These are phyloP conservation scores for Trichoderma hamatum DNA, from an alignment of 2,329 filamentous ascomycete species.

Conservation along the genomic window DNA sequence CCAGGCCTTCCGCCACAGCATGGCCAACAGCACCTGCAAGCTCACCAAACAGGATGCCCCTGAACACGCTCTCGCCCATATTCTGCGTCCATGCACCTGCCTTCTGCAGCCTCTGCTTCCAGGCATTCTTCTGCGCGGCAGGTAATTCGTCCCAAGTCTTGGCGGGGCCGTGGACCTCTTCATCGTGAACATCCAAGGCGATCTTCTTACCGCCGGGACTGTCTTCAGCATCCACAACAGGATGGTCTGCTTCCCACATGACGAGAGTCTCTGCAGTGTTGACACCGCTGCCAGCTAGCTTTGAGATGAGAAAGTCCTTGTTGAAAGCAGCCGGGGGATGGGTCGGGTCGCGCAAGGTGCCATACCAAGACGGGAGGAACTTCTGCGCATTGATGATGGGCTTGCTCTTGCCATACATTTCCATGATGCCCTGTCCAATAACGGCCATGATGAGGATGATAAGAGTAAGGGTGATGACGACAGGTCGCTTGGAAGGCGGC, in stretches of 20 bases:
- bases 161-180: slow-evolving; percentile 53
- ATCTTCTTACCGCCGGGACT: slow-evolving; percentile 34
- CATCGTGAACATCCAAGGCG: slow-evolving; percentile 51
- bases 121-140: slow-evolving; percentile 62
- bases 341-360: slow-evolving; percentile 36
- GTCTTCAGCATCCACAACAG: slow-evolving; percentile 30
- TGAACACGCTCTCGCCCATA: slow-evolving; percentile 76
- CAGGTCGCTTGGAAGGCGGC: slow-evolving; percentile 52
- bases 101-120: slow-evolving; percentile 69
- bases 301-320: slow-evolving; percentile 42
- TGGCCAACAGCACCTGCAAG: slow-evolving; percentile 65
- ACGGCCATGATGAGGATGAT: slow-evolving; percentile 64
- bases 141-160: slow-evolving; percentile 73
- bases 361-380: slow-evolving; percentile 55
- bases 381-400: slow-evolving; percentile 59
- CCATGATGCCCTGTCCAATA: slow-evolving; percentile 65
- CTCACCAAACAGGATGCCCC: slow-evolving; percentile 77
- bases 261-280: slow-evolving; percentile 46
- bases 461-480: slow-evolving; percentile 58
- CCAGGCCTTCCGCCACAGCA: slow-evolving; percentile 46
- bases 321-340: slow-evolving; percentile 36
- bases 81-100: slow-evolving; percentile 79
- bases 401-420: slow-evolving; percentile 60
- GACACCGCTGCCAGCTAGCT: slow-evolving; percentile 42
- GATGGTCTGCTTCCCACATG: slow-evolving; percentile 36